Conservation (phyloP, 306 rosid genomes). For the Rosa lucieae region DNA sequence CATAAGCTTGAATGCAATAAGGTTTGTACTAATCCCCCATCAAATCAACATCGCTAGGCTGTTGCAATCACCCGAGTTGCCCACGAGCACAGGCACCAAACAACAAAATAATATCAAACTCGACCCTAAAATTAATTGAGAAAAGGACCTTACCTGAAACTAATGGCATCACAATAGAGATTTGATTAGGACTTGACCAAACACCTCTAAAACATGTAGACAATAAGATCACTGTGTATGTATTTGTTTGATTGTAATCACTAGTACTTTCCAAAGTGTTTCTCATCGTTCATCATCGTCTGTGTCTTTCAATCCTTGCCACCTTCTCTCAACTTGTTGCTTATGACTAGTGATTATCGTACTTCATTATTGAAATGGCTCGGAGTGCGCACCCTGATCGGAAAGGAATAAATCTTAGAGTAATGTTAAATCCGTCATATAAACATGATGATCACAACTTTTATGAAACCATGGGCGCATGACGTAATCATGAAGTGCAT, state of each 20-base stretch:
- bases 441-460: neutral
- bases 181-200: neutral
- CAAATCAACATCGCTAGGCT: neutral
- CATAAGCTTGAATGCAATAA: neutral
- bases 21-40: neutral
- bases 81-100: slow-evolving; percentile 2
- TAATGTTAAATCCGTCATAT: neutral
- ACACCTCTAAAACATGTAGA: neutral
- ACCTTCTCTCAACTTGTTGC: slow-evolving; percentile 16
- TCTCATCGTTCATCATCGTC: neutral
- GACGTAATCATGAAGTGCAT: no score
- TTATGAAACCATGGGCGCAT: no score
- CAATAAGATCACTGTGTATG: neutral
- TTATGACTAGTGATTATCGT: slow-evolving; percentile 24
- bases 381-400: neutral
- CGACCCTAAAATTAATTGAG: neutral
- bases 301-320: slow-evolving; percentile 28
- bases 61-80: neutral
- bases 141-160: slow-evolving; percentile 7
- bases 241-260: neutral
- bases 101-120: neutral
- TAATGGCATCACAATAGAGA: slow-evolving; percentile 3
- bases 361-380: slow-evolving; percentile 5
- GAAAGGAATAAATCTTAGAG: neutral
- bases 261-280: neutral